Evolutionary conservation across 768 basidiomycete genomes (phyloP), one percentile per base, ranked within the genome.

Genomic region (Phylloporus scabripes): DNA sequence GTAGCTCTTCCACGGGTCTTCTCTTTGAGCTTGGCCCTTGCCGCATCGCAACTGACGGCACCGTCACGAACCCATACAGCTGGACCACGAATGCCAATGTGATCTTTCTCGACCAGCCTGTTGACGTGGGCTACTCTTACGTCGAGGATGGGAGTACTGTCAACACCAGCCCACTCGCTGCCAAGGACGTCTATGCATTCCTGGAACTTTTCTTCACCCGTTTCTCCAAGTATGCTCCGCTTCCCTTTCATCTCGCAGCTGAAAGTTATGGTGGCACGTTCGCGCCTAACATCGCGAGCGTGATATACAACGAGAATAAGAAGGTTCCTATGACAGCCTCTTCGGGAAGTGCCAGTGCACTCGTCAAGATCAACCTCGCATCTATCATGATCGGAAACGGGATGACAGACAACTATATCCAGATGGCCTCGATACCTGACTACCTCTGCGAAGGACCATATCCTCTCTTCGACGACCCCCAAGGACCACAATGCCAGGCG

Each of bases 21-120:
- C 73, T 98, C 14, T 91, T 95, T 57, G 93, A 97, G 62, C 82
- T 95, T 18, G 95, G 95, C 0, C 93, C 95, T 0, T 97, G 95
- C 69, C 70, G 69, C 26, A 74, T 97, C 52, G 70, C 77, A 15
- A 70, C 90, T 37, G 73, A 82, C 1, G 91, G 92, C 29, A 70
- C 71, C 51, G 85, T 83, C 69, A 82, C 82, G 14, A 97, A 99
- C 69, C 77, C 81, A 6, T 64, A 88, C 74, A 85, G 85, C 56
- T 99, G 95, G 95, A 99, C 84, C 58, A 74, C 72, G 34, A 70
- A 84, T 54, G 78, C 82, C 20, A 82, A 82, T 56, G 62, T 79
- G 18, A 77, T 80, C 52, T 79, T 79, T 68, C 74, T 80, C 51
- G 78, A 81, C 59, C 76, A 92, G 61, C 94, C 94, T 17, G 79